These are phyloP conservation scores for Eleusine indica DNA, from an alignment of 176 grass and related monocot species.

Conservation along the genomic window DNA sequence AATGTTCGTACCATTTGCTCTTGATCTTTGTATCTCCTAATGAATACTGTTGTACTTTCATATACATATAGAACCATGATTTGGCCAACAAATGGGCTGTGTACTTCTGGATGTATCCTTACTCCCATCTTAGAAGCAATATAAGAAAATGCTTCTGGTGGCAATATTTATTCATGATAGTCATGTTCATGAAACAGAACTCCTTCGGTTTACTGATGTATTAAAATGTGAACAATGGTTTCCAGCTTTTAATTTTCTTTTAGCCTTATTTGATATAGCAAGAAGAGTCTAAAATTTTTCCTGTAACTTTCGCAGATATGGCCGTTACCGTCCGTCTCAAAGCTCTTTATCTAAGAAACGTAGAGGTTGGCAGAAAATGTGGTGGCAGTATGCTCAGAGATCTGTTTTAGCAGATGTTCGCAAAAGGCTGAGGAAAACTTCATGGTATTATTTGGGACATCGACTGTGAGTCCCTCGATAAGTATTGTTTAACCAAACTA, in stretches of 20 bases:
- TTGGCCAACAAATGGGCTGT: background rate
- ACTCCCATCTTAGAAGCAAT: background rate
- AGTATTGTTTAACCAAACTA: slow-evolving; percentile 8
- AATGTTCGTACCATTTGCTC: background rate
- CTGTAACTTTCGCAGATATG: slow-evolving; percentile 65
- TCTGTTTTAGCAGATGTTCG: slow-evolving; percentile 74
- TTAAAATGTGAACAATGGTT: slow-evolving; percentile 30
- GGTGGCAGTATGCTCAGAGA: slow-evolving; percentile 83
- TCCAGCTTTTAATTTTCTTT: background rate
- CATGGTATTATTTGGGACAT: slow-evolving; percentile 68
- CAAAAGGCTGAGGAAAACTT: slow-evolving; percentile 75
- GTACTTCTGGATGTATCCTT: background rate
- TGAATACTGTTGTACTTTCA: background rate
- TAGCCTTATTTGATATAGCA: slow-evolving; percentile 14
- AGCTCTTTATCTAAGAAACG: slow-evolving; percentile 63
- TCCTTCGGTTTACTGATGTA: slow-evolving; percentile 32
- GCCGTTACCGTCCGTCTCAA: slow-evolving; percentile 82
- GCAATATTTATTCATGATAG: background rate
- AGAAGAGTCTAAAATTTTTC: slow-evolving; percentile 14
- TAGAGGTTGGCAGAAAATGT: slow-evolving; percentile 86
- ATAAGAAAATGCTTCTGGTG: background rate
- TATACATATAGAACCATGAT: background rate
- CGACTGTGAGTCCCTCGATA: slow-evolving; percentile 72
- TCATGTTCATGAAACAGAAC: slow-evolving; percentile 17
- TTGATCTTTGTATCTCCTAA: background rate